Base-by-base conservation (phyloP, 2,329 filamentous ascomycete genomes). In the Ceratocystis alfenasii region DNA sequence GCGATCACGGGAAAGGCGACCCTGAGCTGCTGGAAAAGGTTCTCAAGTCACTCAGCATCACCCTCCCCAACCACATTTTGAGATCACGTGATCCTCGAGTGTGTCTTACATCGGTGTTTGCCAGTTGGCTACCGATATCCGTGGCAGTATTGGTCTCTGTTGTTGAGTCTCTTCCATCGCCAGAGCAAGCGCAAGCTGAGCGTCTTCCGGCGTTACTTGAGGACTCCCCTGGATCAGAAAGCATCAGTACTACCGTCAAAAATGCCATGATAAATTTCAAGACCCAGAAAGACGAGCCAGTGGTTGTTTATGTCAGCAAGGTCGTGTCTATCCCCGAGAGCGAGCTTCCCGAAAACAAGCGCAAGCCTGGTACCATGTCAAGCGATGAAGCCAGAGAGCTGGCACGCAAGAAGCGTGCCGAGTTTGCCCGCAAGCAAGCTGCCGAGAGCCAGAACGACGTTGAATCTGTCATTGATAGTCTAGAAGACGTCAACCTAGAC, bases 301-400 rank as follows among this genome's bases (percentile, higher is more conserved):
- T 95, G 0, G 90, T 99, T 1, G 93, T 90, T 7, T 99, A 96
- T 70, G 89, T 99, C 68, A 97, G 93, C 77, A 99, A 99, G 74
- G 96, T 99, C 91, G 89, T 97, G 1, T 94, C 94, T 0, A 82
- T 99, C 12, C 93, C 91, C 0, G 90, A 95, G 72, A 96, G 90
- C 74, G 93, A 99, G 71, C 79, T 99, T 4, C 89, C 90, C 0
- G 84, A 93, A 64, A 96, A 96, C 74, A 95, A 88, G 74, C 82
- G 90, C 59, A 81, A 85, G 17, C 75, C 77, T 17, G 87, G 87
- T 0, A 85, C 86, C 55, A 81, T 97, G 72, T 95, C 84, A 48
- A 88, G 90, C 0, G 94, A 96, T 69, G 94, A 97, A 75, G 94
- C 94, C 2, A 81, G 89, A 70, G 92, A 96, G 69, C 77, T 96